Evolutionary conservation across 1,139 yeast species (phyloP).

Genomic region (Taphrina flavorubra): DNA sequence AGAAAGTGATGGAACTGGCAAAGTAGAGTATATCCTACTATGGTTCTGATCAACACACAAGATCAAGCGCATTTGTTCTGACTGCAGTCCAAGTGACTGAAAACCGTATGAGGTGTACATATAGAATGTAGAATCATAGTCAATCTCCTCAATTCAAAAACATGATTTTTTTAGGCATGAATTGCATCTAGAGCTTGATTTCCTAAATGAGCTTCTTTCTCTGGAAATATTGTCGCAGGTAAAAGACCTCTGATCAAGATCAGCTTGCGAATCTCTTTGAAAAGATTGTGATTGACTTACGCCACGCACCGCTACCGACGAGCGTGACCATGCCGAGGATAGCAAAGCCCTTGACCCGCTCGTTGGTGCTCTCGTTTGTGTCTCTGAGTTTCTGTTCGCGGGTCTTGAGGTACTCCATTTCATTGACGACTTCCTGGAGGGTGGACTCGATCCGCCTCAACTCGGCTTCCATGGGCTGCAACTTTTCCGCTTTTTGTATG

Average conservation of each 20-base stretch:
- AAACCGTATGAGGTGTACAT: too few species aligned
- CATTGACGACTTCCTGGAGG: constrained; percentile 76
- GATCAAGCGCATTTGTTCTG: not conserved
- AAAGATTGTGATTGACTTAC: not conserved
- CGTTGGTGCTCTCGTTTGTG: constrained; percentile 91
- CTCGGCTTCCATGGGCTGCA: constrained; percentile 90
- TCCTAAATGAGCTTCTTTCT: constrained; percentile 43
- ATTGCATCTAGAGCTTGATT: not conserved
- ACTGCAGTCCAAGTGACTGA: not conserved
- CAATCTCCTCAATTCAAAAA: too few species aligned
- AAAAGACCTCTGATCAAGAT: constrained; percentile 24
- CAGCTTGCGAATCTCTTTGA: not conserved
- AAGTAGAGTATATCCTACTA: not conserved
- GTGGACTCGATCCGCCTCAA: constrained; percentile 81
- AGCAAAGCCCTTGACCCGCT: constrained; percentile 81
- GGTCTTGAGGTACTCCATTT: constrained; percentile 76
- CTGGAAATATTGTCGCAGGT: constrained; percentile 44
- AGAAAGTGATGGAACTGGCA: constrained; percentile 1
- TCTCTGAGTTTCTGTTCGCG: constrained; percentile 94
- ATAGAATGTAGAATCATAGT: too few species aligned
- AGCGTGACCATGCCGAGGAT: constrained; percentile 34
- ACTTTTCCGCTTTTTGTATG: constrained; percentile 86
- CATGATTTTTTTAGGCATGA: too few species aligned
- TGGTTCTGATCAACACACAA: not conserved
- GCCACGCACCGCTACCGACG: constrained; percentile 39